Base-by-base conservation (phyloP, 257 asterid genomes). In the Thymus quinquecostatus region DNA sequence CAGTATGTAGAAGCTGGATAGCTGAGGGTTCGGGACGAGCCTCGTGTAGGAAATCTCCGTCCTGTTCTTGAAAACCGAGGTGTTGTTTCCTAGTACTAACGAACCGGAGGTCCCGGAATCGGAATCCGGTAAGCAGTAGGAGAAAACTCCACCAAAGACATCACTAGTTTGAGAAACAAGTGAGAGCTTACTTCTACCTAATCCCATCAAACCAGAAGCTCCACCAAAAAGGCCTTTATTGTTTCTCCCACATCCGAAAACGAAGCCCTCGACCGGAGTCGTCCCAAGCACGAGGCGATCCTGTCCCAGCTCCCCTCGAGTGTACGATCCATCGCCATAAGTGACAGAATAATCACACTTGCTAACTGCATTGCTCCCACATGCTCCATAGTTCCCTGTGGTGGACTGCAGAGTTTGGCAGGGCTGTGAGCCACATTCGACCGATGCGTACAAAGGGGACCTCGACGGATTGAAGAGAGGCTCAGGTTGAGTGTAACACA, bases 271-370 rank as follows among this genome's bases (percentile, higher is more conserved):
- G 28, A 92, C 75, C 1, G 49, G 36, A 3, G 68, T 70, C 6
- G 62, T 64, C 48, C 97, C 97, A 21, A 92, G 88, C 51, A 78
- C 53, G 6, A 90, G 74, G 36, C 56, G 78, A 6, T 88, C 97
- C 29, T 43, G 64, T 2, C 92, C 97, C 1, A 92, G 78, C 2
- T 88, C 95, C 0, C 97, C 98, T 0, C 77, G 87, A 2, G 93
- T 88, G 36, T 86, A 92, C 1, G 96, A 92, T 47, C 98, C 98
- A 56, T 92, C 98, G 0, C 98, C 98, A 41, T 92, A 92, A 10
- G 84, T 82, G 4, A 92, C 96, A 8, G 62, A 73, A 51, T 92
- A 90, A 80, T 79, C 75, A 67, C 98, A 92, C 6, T 38, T 38
- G 2, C 43, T 41, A 12, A 74, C 43, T 11, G 81, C 59, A 54